Conservation (phyloP, 2,329 filamentous ascomycete species). For the Lachnellula arida region DNA sequence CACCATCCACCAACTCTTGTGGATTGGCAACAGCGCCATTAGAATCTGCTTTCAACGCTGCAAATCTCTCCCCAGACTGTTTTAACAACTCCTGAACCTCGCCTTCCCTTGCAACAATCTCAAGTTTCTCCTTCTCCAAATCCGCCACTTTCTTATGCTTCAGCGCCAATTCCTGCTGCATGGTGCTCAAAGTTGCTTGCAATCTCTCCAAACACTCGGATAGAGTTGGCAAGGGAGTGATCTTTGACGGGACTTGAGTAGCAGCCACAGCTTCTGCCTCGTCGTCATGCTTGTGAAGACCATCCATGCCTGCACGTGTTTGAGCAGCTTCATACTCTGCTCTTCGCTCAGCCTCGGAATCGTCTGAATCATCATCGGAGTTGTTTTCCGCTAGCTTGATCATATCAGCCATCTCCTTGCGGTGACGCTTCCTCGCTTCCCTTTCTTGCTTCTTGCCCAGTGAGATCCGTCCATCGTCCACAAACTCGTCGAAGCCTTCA, state of each 20-base stretch:
- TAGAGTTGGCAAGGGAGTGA: conserved; percentile 73
- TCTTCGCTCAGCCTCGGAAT: conserved; percentile 65
- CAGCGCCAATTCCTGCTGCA: conserved; percentile 58
- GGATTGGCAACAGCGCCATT: conserved; percentile 33
- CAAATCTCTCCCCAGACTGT: conserved; percentile 71
- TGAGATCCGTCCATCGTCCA: conserved; percentile 76
- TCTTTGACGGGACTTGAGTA: conserved; percentile 46
- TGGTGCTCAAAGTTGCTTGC: conserved; percentile 53
- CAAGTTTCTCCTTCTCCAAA: conserved; percentile 62
- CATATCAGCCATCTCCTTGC: conserved; percentile 75
- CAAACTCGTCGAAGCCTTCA: conserved; percentile 89
- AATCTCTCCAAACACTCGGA: conserved; percentile 61
- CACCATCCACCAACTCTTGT: conserved; percentile 12
- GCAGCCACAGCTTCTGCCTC: conserved; percentile 32
- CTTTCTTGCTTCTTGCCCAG: conserved; percentile 75
- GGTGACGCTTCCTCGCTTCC: conserved; percentile 60
- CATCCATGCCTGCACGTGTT: conserved; percentile 81
- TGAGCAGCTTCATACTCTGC: conserved; percentile 86
- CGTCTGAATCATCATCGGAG: conserved; percentile 59
- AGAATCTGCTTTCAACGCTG: conserved; percentile 48
- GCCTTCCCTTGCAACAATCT: conserved; percentile 64
- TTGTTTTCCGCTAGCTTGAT: conserved; percentile 74
- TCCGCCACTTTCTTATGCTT: conserved; percentile 62
- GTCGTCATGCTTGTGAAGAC: conserved; percentile 46
- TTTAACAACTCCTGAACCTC: conserved; percentile 79